Base-by-base conservation (phyloP, 2,329 filamentous ascomycete genomes). In the Cryphonectria parasitica region DNA sequence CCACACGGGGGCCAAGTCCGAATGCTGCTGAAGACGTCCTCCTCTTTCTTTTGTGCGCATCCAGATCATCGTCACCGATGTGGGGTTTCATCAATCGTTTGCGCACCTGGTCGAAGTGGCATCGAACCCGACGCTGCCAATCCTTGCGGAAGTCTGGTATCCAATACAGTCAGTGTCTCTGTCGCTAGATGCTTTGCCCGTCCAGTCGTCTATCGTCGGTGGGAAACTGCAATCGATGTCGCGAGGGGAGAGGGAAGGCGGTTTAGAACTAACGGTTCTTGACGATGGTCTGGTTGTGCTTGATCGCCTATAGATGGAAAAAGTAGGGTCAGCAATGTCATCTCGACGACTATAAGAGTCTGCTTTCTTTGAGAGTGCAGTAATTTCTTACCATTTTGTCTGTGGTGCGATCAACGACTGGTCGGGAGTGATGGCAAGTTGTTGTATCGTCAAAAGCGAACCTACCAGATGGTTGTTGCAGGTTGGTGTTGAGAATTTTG, bases 21-120 rank as follows among this genome's bases (percentile, higher is more conserved):
- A 63, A 71, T 15, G 17, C 60, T 41, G 36, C 22, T 10, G 1
- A 5, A n/a, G 19, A 36, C 41, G 66, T 56, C 60, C 39, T 41
- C 54, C 66, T 56, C 64, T 65, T 66, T 22, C 45, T 58, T 28
- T 41, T 31, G 64, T 25, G 64, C 22, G 17, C 28, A 28, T 54
- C 72, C 61, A 34, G 66, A 73, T 76, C 65, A 72, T 77, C 45
- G 7, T 67, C 52, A 41, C 43, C 10, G 43, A 19, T 61, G 28
- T 25, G 65, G 36, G 10, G n/a, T 1, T 36, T n/a, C 60, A 68
- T 74, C 77, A 73, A 77, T 76, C 73, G 71, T 71, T 74, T 71
- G 76, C 82, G 87, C 95, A 97, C 95, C 94, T 98, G 96, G 90
- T 99, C 94, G 89, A 99, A 99, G 90, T 99, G 96, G 86, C 93